Base-by-base conservation (phyloP, 352 stramenopile species). In the Globisporangium perplexum region DNA sequence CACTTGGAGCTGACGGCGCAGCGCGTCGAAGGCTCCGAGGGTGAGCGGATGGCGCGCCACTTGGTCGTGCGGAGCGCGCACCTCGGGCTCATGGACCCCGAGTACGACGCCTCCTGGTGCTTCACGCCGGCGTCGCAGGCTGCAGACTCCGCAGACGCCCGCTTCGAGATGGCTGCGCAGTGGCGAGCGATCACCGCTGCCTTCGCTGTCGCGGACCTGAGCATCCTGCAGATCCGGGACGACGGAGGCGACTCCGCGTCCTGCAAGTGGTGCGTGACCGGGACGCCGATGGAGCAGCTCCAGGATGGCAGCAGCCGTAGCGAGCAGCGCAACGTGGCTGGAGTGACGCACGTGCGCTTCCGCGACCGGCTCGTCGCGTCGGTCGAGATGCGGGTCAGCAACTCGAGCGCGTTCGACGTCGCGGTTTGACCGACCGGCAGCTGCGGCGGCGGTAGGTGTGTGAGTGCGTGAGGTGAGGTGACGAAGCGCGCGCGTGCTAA, bases 131-230 rank as follows among this genome's bases (percentile, higher is more conserved):
- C n/a, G 8, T 24, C 24, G 20, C 31, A 22, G 31, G 28, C 33
- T 23, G 11, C 24, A n/a, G 22, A 52, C 24, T 41, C 39, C 45
- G 46, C 15, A 15, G 2, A 22, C 24, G 23, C 47, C 26, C 57
- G 66, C 42, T 14, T 22, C 15, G 62, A 46, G 6, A 23, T 79
- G 35, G 24, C 65, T 14, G 35, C 63, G 17, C 70, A 79, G 51
- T 79, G 70, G 70, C 56, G 53, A 43, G 39, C 23, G 24, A 48
- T 78, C 57, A 50, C 66, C 33, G 64, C 72, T n/a, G 69, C 52
- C 36, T 50, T 73, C 18, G 63, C 71, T 43, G 71, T 73, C 53
- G 46, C 73, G 18, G 62, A 64, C 36, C 46, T 78, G 61, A 63
- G 55, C 36, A 59, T 73, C 24, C n/a, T 63, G 11, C 49, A 53